Percentiles rank a stretch among this genome's conserved stretches.
These are phyloP conservation scores for Rasamsonia emersonii DNA, from an alignment of 2,329 filamentous ascomycete species.

Conservation along the genomic window DNA sequence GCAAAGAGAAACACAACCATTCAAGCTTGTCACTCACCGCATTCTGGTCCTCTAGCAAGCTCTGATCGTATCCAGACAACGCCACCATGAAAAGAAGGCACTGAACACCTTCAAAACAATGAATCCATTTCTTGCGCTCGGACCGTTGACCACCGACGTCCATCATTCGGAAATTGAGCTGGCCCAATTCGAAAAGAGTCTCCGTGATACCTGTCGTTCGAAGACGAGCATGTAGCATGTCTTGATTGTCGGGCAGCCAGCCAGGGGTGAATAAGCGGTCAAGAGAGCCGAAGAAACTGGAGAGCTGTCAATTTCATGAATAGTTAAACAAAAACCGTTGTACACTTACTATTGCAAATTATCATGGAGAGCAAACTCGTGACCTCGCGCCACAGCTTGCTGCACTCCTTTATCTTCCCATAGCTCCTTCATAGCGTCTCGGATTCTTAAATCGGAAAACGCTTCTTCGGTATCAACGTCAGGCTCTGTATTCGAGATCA, in stretches of 20 bases:
- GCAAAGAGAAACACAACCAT: neutral
- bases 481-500: slow-evolving; percentile 63
- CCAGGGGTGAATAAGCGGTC: slow-evolving; percentile 66
- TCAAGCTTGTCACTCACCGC: slow-evolving; percentile 58
- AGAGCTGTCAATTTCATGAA: slow-evolving; percentile 2
- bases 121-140: slow-evolving; percentile 95
- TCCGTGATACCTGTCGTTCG: slow-evolving; percentile 94
- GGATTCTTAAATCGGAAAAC: slow-evolving; percentile 58
- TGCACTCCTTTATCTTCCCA: slow-evolving; percentile 82
- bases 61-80: slow-evolving; percentile 94
- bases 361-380: slow-evolving; percentile 94
- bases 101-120: slow-evolving; percentile 91
- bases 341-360: slow-evolving; percentile 78
- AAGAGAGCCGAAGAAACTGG: slow-evolving; percentile 72
- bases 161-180: slow-evolving; percentile 94
- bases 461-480: slow-evolving; percentile 77
- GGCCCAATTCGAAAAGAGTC: slow-evolving; percentile 83
- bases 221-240: slow-evolving; percentile 81
- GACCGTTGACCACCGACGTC: slow-evolving; percentile 88
- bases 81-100: slow-evolving; percentile 88
- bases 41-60: slow-evolving; percentile 90
- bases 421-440: slow-evolving; percentile 66
- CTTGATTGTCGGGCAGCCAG: slow-evolving; percentile 88
- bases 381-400: slow-evolving; percentile 81
- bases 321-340: neutral